Base-by-base conservation (phyloP, 2,329 filamentous ascomycete genomes). In the Cordyceps sp. region DNA sequence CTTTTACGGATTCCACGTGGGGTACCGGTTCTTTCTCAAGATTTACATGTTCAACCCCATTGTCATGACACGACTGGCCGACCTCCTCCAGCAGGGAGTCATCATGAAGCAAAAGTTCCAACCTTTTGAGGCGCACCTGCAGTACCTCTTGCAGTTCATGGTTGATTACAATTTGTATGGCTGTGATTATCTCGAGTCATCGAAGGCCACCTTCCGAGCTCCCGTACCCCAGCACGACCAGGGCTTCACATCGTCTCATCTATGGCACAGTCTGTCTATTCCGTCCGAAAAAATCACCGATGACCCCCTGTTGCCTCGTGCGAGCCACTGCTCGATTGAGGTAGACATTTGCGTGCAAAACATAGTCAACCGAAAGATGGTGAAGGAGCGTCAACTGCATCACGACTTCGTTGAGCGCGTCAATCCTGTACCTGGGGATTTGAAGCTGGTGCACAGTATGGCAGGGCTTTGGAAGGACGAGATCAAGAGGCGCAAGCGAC, bases 81-180 rank as follows among this genome's bases (percentile, higher is more conserved):
- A 96, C 47, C 64, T 98, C 30, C 63, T 98, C 26, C 76, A 82
- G 14, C 85, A 93, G 53, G 90, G 90, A 7, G 78, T 78, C 20
- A 76, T 98, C 27, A 71, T 96, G 70, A 82, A 82, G 48, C 71
- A 69, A 36, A 67, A 71, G 17, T 78, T 98, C 27, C 88, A 96
- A 47, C 88, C 90, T 0, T 93, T 90, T 48, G 90, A 98, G 55
- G 85, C 82, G 14, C 92, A 98, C 50, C 54, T 96, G 38, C 84
- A 93, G 48, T 96, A 86, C 50, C 59, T 94, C 8, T 65, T 90
- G 9, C 92, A 98, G 55, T 98, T 92, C 71, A 96, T 98, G 90
- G 80, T 78, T 40, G 92, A 98, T 52, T 98, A 92, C 61, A 98
- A 94, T 49, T 62, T 98, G 42, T 96, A 93, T 51, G 92, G 92